These are phyloP conservation scores for Epithele typhae DNA, from an alignment of 768 basidiomycete species.

Conservation along the genomic window DNA sequence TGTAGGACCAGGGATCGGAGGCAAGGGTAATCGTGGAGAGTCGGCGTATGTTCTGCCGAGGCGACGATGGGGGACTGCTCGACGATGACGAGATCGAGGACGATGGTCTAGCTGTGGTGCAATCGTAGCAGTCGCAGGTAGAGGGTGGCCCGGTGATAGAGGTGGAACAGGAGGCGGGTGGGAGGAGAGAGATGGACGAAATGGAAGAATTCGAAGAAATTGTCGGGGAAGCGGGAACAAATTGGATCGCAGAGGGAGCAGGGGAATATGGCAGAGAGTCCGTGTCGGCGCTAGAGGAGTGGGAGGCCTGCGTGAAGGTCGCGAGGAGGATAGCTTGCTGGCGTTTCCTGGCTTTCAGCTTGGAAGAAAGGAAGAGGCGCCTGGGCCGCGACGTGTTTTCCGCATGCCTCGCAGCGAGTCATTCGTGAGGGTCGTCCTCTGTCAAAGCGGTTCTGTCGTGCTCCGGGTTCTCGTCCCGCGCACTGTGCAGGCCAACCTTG, in stretches of 20 bases:
- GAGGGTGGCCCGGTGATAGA: not conserved
- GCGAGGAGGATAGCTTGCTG: not conserved
- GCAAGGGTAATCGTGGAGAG: too few relatives aligned
- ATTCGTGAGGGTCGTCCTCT: constrained; percentile 14
- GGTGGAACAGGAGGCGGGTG: not conserved
- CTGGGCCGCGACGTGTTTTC: constrained; percentile 7
- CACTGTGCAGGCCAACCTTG: constrained; percentile 16
- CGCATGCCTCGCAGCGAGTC: constrained; percentile 19
- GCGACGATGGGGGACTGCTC: not conserved
- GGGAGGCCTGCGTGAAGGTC: constrained; percentile 11
- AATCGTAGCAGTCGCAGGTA: constrained; percentile 3
- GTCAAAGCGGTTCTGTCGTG: not conserved
- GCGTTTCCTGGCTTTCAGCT: constrained; percentile 4
- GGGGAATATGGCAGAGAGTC: constrained; percentile 1
- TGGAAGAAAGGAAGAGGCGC: constrained; percentile 5
- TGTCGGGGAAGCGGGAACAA: constrained; percentile 7
- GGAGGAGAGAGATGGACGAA: constrained; percentile 9
- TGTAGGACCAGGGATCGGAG: constrained; percentile 10
- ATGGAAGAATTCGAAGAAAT: constrained; percentile 10
- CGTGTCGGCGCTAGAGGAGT: constrained; percentile 6
- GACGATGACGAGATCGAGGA: not conserved
- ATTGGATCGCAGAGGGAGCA: constrained; percentile 7
- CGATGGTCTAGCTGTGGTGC: too few relatives aligned
- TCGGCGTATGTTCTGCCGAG: too few relatives aligned
- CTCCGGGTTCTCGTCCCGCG: constrained; percentile 1